Evolutionary conservation across 345 rosid genomes (phyloP).

Genomic region (Brassica rapa): DNA sequence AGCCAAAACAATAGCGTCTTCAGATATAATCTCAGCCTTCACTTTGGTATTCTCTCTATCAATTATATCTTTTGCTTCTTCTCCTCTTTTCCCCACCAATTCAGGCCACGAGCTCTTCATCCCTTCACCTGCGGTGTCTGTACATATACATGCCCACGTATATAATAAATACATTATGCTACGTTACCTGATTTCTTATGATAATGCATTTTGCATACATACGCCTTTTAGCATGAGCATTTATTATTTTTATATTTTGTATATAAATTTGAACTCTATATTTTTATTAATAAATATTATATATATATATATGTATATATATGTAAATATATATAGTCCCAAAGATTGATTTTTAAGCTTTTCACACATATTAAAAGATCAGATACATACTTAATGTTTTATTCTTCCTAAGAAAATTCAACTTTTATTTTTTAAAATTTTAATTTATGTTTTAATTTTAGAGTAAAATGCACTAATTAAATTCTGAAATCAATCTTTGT

Average conservation of each 20-base stretch:
- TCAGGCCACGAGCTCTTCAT: slow-evolving; percentile 50
- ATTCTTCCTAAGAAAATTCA: neutral
- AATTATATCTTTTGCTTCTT: slow-evolving; percentile 43
- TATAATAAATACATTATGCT: neutral
- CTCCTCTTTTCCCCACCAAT: slow-evolving; percentile 46
- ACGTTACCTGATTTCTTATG: neutral
- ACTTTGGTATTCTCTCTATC: slow-evolving; percentile 45
- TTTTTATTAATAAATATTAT: too few species aligned
- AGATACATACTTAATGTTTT: neutral
- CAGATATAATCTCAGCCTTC: slow-evolving; percentile 38
- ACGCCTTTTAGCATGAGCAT: neutral
- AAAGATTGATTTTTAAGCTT: neutral
- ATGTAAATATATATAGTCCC: neutral
- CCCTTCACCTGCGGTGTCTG: slow-evolving; percentile 31
- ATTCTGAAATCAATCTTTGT: neutral
- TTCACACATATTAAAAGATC: neutral
- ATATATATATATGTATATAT: too few species aligned
- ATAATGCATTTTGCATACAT: neutral
- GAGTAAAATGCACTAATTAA: neutral
- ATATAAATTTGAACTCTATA: too few species aligned
- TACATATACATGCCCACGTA: neutral
- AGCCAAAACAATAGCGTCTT: slow-evolving; percentile 38
- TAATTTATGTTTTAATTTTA: too few species aligned
- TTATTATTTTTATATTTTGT: neutral
- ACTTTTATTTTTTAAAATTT: too few species aligned